These are phyloP conservation scores for Trametes cinnabarina DNA, from an alignment of 768 basidiomycete genomes.

Conservation along the genomic window DNA sequence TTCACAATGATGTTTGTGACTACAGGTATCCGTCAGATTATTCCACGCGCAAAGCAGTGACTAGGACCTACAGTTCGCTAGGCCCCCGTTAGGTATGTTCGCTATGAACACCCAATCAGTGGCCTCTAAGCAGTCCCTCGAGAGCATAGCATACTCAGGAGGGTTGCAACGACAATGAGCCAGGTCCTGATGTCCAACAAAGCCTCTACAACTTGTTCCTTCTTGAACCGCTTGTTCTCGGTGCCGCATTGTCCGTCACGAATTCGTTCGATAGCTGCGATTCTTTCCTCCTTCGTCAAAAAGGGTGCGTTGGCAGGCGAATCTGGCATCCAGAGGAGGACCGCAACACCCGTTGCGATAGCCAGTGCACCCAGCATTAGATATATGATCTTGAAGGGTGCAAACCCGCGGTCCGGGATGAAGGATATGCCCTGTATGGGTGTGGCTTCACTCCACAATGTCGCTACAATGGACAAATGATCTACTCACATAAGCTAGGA, in stretches of 20 bases:
- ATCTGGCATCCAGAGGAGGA: constrained; percentile 63
- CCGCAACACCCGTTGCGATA: constrained; percentile 52
- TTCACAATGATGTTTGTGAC: constrained; percentile 64
- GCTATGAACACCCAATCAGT: constrained; percentile 34
- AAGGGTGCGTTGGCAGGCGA: constrained; percentile 60
- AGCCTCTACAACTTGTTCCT: constrained; percentile 56
- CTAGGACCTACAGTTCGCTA: constrained; percentile 56
- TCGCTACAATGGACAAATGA: not conserved
- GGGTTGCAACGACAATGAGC: constrained; percentile 60
- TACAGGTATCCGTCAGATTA: constrained; percentile 20
- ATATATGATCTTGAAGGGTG: constrained; percentile 63
- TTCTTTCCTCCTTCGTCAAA: constrained; percentile 56
- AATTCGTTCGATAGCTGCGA: constrained; percentile 63
- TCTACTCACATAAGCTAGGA: constrained; percentile 49
- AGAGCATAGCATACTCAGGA: constrained; percentile 47
- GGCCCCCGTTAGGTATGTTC: constrained; percentile 65
- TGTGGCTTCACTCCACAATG: not conserved
- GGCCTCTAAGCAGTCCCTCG: not conserved
- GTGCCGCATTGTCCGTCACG: constrained; percentile 66
- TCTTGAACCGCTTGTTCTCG: constrained; percentile 60
- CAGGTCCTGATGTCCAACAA: constrained; percentile 58
- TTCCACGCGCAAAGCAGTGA: not conserved
- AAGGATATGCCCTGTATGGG: constrained; percentile 18
- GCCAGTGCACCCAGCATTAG: constrained; percentile 59
- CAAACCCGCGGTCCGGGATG: constrained; percentile 30